Evolutionary conservation across 1,139 yeast species (phyloP).

Genomic region (Hemisphaericaspora subhashii): DNA sequence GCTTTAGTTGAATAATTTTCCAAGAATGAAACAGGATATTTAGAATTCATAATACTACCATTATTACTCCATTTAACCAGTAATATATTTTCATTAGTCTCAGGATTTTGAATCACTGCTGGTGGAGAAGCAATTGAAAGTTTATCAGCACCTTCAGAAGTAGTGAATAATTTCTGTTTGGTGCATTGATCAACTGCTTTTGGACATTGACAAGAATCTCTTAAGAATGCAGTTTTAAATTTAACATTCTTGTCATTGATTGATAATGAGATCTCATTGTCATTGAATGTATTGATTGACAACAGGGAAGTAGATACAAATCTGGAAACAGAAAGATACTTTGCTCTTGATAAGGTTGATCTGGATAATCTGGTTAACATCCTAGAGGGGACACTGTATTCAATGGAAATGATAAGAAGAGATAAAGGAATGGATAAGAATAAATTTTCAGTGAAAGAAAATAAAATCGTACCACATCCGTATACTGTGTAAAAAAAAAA

Average conservation of each 20-base stretch:
- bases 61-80: constrained; percentile 55
- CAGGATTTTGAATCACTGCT: constrained; percentile 20
- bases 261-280: constrained; percentile 13
- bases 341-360: constrained; percentile 21
- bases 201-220: constrained; percentile 60
- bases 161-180: constrained; percentile 66
- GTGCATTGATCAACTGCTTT: constrained; percentile 56
- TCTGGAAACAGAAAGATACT: not conserved
- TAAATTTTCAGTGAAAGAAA: no score
- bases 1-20: constrained; percentile 38
- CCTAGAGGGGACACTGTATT: no score
- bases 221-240: constrained; percentile 56
- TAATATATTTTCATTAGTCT: constrained; percentile 32
- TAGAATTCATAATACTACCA: constrained; percentile 35
- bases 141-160: constrained; percentile 44
- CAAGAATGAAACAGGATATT: constrained; percentile 50
- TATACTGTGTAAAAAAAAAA: no score
- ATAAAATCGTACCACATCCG: no score
- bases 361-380: constrained; percentile 18
- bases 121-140: constrained; percentile 30
- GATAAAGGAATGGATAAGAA: no score
- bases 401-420: no score
- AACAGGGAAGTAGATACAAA: constrained; percentile 8
- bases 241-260: constrained; percentile 29
- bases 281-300: constrained; percentile 7